Conservation (phyloP, 306 rosid species). For the Calophaca sinica region DNA sequence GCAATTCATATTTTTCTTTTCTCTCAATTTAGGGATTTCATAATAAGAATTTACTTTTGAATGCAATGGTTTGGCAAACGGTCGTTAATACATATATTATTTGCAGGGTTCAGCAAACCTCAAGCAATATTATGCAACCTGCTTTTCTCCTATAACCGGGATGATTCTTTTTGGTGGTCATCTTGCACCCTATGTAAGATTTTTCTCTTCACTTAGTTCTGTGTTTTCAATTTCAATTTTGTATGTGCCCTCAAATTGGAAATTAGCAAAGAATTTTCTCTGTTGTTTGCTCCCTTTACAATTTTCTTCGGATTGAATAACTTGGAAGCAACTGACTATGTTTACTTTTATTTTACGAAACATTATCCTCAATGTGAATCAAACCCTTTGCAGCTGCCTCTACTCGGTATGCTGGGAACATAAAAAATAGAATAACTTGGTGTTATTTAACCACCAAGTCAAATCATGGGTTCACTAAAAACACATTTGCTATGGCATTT, state of each 20-base stretch:
- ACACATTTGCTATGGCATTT: no score
- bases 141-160: constrained; percentile 85
- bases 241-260: constrained; percentile 2
- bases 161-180: constrained; percentile 92
- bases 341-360: constrained; percentile 12
- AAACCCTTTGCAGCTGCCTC: neutral
- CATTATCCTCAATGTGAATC: constrained; percentile 23
- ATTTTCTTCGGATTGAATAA: constrained; percentile 27
- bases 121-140: constrained; percentile 82
- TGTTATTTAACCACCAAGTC: no score
- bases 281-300: neutral
- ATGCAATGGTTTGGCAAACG: constrained; percentile 16
- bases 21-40: neutral
- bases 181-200: constrained; percentile 87
- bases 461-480: no score
- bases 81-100: constrained; percentile 42
- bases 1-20: neutral
- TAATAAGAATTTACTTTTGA: no score
- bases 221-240: no score
- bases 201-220: constrained; percentile 13
- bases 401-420: no score
- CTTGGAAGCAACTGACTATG: constrained; percentile 7
- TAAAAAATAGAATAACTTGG: no score
- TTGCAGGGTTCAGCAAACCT: constrained; percentile 89
- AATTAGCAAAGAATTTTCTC: constrained; percentile 25